phyloP scores from a whole-genome alignment of 305 asterid genomes.

The Fraxinus paxiana region DNA sequence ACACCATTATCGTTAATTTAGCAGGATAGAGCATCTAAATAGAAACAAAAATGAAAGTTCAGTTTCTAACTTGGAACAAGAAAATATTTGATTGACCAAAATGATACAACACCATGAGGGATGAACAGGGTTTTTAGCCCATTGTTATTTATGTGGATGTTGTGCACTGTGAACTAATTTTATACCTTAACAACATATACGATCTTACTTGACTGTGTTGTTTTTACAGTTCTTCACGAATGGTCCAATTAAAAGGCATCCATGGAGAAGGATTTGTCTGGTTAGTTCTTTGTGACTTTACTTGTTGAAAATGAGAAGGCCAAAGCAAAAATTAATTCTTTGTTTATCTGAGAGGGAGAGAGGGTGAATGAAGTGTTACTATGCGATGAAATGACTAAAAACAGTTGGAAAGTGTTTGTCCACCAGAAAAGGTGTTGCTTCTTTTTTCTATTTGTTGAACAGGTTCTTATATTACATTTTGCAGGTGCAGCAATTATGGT shows the following conservation, averaged over 20 bases:
- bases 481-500: constrained; percentile 47
- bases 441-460: background rate
- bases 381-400: background rate
- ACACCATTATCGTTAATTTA: background rate
- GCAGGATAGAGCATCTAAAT: background rate
- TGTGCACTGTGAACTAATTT: background rate
- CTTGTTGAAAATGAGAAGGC: background rate
- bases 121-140: background rate
- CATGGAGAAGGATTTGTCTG: constrained; percentile 50
- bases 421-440: background rate
- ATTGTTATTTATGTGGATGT: background rate
- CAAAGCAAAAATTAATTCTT: background rate
- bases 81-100: background rate
- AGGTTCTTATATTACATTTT: background rate
- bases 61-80: background rate
- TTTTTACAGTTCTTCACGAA: constrained; percentile 43
- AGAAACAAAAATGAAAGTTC: background rate
- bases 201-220: background rate
- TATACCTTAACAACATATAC: background rate
- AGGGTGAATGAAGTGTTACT: background rate
- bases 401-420: background rate
- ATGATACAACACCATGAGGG: background rate
- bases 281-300: constrained; percentile 30
- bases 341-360: background rate
- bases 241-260: constrained; percentile 43